Base-by-base conservation (phyloP, 345 rosid species). In the Eucalyptus erythrocorys region DNA sequence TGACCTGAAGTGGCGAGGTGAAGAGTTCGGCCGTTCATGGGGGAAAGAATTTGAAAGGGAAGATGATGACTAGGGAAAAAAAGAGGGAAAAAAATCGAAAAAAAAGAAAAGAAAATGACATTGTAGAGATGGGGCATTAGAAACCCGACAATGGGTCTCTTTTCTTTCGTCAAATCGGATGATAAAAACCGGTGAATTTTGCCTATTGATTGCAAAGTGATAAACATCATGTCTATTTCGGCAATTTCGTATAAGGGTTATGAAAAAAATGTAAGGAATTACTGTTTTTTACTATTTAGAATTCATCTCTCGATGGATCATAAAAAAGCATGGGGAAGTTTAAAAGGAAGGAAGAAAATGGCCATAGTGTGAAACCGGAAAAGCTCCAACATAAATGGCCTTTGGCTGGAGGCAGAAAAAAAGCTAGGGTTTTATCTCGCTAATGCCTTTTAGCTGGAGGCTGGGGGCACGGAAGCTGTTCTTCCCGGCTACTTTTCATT, bases 401-500 rank as follows among this genome's bases (percentile, higher is more conserved):
- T 47, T 27, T 66, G n/a, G 81, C 76, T 68, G 85, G 55, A 68
- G 21, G 61, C 19, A 0, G n/a, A 48, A 45, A 79, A 79, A 48
- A 42, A 34, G 50, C 26, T 42, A n/a, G 64, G 68, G 64, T 27
- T 42, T 40, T 32, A 17, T 21, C 45, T 8, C 66, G 0, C 43
- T 86, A 86, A 86, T 86, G 87, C 87, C 87, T 42, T 50, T 50
- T 86, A 57, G 87, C 76, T 55, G 87, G 87, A 40, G 87, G 87
- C 37, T 32, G 5, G 8, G 8, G 47, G n/a, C n/a, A 50, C 10
- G 15, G 42, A 13, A 30, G 24, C 22, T 49, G 87, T 17, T 14
- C 64, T 55, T 49, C 37, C 61, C 5, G 26, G 9, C 48, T 48
- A 30, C 40, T 49, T 51, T 55, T 55, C 24, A 49, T 26, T 51